These are phyloP conservation scores for Chrysoporthe deuterocubensis DNA, from an alignment of 2,329 filamentous ascomycete species.

Conservation along the genomic window DNA sequence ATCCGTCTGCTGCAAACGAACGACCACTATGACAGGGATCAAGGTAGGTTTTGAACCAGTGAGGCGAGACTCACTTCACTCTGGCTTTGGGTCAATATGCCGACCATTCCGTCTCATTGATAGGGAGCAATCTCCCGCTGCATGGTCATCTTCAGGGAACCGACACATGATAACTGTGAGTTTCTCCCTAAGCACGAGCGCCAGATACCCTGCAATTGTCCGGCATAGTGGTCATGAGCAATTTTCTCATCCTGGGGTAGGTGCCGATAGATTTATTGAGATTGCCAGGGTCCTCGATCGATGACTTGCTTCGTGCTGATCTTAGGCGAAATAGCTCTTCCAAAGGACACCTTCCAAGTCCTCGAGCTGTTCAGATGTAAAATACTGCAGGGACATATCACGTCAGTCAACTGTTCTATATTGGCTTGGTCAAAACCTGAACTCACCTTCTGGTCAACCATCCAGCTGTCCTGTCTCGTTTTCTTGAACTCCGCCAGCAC, in stretches of 20 bases:
- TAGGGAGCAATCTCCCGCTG: neutral
- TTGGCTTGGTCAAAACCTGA: neutral
- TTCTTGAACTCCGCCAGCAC: conserved; percentile 99
- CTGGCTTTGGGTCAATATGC: neutral
- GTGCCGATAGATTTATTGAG: neutral
- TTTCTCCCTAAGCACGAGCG: neutral
- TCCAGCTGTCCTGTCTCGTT: conserved; percentile 98
- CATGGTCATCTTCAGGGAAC: neutral
- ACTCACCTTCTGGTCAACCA: conserved; percentile 93
- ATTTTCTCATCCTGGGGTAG: neutral
- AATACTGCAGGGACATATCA: conserved; percentile 59
- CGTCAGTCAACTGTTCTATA: conserved; percentile 35
- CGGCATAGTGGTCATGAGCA: neutral
- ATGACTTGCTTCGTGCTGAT: neutral
- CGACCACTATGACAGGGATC: neutral
- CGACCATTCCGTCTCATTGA: neutral
- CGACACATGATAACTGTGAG: neutral
- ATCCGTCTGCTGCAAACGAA: neutral
- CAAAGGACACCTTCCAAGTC: conserved; percentile 95
- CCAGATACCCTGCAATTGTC: neutral
- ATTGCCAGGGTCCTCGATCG: neutral
- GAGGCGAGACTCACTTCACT: neutral
- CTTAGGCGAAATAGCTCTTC: conserved; percentile 98
- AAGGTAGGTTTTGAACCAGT: neutral
- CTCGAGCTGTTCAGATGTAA: conserved; percentile 89